These are phyloP conservation scores for Rhizopogon rudus DNA, from an alignment of 768 basidiomycete genomes.

Conservation along the genomic window DNA sequence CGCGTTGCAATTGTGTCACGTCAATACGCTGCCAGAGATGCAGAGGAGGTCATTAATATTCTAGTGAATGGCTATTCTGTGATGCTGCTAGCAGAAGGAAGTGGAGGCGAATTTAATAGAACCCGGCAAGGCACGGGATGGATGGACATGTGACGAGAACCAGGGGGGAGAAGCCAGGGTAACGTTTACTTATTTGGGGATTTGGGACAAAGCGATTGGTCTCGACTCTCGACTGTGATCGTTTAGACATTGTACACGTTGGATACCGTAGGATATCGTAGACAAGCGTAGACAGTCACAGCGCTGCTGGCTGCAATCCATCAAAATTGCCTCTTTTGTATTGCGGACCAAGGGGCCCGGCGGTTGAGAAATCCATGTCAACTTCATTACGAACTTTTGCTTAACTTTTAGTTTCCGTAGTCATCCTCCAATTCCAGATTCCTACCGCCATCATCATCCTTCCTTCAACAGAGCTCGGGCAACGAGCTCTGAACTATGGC, in stretches of 20 bases:
- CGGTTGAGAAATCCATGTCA: conserved; percentile 14
- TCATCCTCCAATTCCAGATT: conserved; percentile 12
- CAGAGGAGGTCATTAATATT: no score
- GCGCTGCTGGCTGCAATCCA: not conserved
- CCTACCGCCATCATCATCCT: conserved; percentile 1
- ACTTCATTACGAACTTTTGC: conserved; percentile 1
- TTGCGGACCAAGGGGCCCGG: conserved; percentile 9
- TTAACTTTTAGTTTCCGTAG: not conserved
- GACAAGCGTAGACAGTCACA: no score
- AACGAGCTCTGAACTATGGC: conserved; percentile 18
- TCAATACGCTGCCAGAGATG: not conserved
- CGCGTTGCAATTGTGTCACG: not conserved
- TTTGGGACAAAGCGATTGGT: not conserved
- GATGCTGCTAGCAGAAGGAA: no score
- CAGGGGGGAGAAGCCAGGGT: conserved; percentile 2
- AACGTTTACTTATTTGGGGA: not conserved
- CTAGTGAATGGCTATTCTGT: no score
- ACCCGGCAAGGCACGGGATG: conserved; percentile 3
- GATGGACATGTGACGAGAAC: not conserved
- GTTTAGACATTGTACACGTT: not conserved
- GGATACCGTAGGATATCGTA: not conserved
- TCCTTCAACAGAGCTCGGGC: not conserved
- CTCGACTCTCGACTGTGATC: not conserved
- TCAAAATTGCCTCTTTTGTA: conserved; percentile 10
- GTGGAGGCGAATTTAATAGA: not conserved